Percentiles rank a stretch among this genome's conserved stretches.
phyloP scores from a whole-genome alignment of 352 stramenopile genomes.

The Globisporangium recalcitrans region DNA sequence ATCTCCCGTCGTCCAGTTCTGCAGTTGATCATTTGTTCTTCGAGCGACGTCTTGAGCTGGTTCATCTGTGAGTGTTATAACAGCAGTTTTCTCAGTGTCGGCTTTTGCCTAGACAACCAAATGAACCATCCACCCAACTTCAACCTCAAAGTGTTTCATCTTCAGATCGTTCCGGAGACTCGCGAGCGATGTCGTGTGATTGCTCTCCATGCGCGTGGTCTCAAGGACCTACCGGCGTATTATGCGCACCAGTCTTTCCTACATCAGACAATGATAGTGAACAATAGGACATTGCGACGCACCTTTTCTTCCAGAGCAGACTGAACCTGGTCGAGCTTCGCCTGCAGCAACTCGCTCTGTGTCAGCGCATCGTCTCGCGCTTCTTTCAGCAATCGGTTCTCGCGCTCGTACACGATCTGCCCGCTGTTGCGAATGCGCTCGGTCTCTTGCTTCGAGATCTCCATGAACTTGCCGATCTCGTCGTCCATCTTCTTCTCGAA shows the following conservation, averaged over 20 bases:
- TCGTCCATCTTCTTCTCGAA: constrained; percentile 68
- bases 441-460: constrained; percentile 62
- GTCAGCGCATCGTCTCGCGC: constrained; percentile 54
- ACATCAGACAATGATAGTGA: neutral
- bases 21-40: constrained; percentile 41
- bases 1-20: constrained; percentile 35
- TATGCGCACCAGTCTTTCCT: neutral
- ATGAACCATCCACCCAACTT: neutral
- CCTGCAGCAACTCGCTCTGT: constrained; percentile 51
- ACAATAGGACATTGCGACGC: neutral
- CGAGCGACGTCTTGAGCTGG: constrained; percentile 54
- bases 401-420: constrained; percentile 64
- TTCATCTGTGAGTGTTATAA: constrained; percentile 29
- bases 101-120: too few relatives aligned
- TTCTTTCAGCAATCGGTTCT: constrained; percentile 68
- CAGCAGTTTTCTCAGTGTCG: neutral
- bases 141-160: constrained; percentile 76
- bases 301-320: constrained; percentile 50
- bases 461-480: constrained; percentile 66
- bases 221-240: constrained; percentile 41
- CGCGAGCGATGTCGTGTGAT: constrained; percentile 43
- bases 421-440: constrained; percentile 58
- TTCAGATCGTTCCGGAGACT: constrained; percentile 60
- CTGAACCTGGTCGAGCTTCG: constrained; percentile 40
- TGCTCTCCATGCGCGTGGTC: constrained; percentile 44